These are phyloP conservation scores for Clavispora carvajalis DNA, from an alignment of 805 yeast genomes.

Conservation along the genomic window DNA sequence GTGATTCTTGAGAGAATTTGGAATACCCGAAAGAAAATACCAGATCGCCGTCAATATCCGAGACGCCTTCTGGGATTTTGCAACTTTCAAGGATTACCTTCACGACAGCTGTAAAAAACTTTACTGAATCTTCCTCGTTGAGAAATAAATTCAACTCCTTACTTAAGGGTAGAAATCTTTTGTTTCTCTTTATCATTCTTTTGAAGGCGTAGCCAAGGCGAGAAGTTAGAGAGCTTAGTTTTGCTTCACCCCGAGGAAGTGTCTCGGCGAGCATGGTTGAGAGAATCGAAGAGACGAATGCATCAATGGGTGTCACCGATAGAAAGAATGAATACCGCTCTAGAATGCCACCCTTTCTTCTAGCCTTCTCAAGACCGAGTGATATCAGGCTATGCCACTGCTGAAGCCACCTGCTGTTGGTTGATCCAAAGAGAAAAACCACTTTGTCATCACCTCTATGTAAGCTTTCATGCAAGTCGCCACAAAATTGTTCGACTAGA, in stretches of 20 bases:
- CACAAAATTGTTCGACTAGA: constrained; percentile 22
- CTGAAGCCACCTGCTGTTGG: constrained; percentile 6
- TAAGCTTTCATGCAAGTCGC: constrained; percentile 3
- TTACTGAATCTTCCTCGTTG: constrained; percentile 15
- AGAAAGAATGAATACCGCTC: constrained; percentile 12
- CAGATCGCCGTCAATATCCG: not conserved
- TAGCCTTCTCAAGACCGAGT: constrained; percentile 4
- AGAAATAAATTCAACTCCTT: constrained; percentile 10
- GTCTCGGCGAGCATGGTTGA: constrained; percentile 18
- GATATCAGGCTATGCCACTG: constrained; percentile 2
- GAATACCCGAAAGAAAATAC: constrained; percentile 5
- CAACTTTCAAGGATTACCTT: constrained; percentile 14
- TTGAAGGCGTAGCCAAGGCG: constrained; percentile 9
- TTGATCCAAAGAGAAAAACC: constrained; percentile 4
- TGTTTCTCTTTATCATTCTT: constrained; percentile 8
- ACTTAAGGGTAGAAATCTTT: constrained; percentile 5
- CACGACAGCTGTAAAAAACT: constrained; percentile 16
- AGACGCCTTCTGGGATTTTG: constrained; percentile 1
- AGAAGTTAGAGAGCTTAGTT: constrained; percentile 14
- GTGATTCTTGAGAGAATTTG: not conserved
- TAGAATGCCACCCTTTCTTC: constrained; percentile 1
- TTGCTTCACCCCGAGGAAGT: constrained; percentile 13
- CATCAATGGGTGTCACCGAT: constrained; percentile 11
- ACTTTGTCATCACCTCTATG: constrained; percentile 2
- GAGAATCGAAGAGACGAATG: constrained; percentile 14